Evolutionary conservation across 345 rosid genomes (phyloP).

Genomic region (Sonneratia caseolaris): DNA sequence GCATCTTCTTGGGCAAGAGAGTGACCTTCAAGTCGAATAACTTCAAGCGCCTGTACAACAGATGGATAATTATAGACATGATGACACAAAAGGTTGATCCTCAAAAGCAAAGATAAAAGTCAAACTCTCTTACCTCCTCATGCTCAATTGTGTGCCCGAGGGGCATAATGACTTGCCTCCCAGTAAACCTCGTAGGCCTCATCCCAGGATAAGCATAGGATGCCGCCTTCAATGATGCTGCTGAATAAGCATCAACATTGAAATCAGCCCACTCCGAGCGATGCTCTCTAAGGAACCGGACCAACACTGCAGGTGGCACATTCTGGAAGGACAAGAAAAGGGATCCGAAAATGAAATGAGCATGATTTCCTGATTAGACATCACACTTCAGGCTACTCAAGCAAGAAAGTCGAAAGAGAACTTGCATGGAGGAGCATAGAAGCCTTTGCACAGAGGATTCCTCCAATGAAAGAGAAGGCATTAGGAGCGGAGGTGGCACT

Average conservation of each 20-base stretch:
- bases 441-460: conserved; percentile 96
- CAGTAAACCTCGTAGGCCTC: conserved; percentile 93
- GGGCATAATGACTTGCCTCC: conserved; percentile 95
- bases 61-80: background rate
- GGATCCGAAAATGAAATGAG: background rate
- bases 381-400: background rate
- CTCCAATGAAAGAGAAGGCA: conserved; percentile 69
- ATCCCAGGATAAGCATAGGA: conserved; percentile 75
- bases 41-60: conserved; percentile 69
- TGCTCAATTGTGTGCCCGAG: conserved; percentile 95
- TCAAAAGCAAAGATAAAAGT: background rate
- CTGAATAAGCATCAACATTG: conserved; percentile 93
- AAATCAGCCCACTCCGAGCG: conserved; percentile 99
- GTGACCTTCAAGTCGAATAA: conserved; percentile 90
- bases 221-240: conserved; percentile 73
- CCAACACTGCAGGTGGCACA: conserved; percentile 89
- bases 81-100: background rate
- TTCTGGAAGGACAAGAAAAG: conserved; percentile 36
- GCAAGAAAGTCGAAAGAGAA: background rate
- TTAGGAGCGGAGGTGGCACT: conserved; percentile 32
- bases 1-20: conserved; percentile 89
- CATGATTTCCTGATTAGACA: background rate
- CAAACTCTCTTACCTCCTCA: conserved; percentile 51
- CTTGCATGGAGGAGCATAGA: conserved; percentile 97
- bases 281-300: conserved; percentile 93